phyloP scores from a whole-genome alignment of 331 rosid genomes.

The Rosa hybrid region DNA sequence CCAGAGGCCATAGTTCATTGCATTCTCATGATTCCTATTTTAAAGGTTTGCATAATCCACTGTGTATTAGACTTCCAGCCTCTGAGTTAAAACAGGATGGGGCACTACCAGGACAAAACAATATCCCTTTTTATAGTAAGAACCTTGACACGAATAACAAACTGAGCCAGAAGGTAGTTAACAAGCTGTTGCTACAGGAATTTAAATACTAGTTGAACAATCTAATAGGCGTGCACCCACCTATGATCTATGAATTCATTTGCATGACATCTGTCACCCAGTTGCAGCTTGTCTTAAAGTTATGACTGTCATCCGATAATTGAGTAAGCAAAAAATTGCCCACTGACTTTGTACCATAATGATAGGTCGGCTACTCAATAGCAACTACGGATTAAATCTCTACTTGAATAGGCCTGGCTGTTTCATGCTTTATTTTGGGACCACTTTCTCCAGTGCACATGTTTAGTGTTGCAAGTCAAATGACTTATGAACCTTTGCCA shows the following conservation, averaged over 20 bases:
- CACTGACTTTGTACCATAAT: not conserved
- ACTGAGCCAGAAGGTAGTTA: not conserved
- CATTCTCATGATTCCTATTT: not conserved
- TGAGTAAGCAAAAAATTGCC: not conserved
- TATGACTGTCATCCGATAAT: not conserved
- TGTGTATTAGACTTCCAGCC: not conserved
- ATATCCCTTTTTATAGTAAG: not conserved
- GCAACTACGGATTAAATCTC: not conserved
- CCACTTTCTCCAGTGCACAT: not conserved
- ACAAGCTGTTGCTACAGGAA: not conserved
- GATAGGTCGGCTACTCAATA: conserved; percentile 2
- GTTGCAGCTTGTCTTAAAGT: not conserved
- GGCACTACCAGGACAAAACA: not conserved
- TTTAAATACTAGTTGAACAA: no score
- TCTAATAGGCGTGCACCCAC: not conserved
- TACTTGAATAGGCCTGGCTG: not conserved
- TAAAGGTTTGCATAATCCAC: not conserved
- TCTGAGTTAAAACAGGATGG: not conserved
- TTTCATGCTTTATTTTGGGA: conserved; percentile 8
- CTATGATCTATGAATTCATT: not conserved
- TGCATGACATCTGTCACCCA: not conserved
- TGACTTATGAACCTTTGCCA: not conserved
- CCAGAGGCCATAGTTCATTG: not conserved
- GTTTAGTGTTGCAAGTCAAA: not conserved
- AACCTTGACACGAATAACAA: not conserved